A percentile compares a stretch with the other conserved stretches of the same genome.
Conservation (phyloP, 768 basidiomycete species). For the Termitomyces sp. region DNA sequence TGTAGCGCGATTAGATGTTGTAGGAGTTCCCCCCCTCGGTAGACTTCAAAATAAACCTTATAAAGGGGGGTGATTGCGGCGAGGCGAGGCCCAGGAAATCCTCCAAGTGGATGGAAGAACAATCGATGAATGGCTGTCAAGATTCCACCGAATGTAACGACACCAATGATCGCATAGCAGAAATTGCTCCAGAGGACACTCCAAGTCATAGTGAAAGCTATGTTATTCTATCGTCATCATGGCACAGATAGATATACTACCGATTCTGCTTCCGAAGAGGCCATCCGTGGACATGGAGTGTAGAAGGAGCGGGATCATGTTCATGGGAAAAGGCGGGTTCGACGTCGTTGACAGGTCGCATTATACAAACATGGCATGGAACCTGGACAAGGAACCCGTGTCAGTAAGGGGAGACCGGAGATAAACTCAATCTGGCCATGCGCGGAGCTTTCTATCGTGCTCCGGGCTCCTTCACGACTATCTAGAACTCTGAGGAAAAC, state of each 20-base stretch:
- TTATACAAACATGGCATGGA: slow-evolving; percentile 3
- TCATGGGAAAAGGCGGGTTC: slow-evolving; percentile 5
- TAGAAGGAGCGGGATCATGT: slow-evolving; percentile 4
- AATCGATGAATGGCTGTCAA: slow-evolving; percentile 18
- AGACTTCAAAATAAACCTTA: slow-evolving; percentile 28
- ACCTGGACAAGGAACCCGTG: slow-evolving; percentile 5
- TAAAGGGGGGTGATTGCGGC: slow-evolving; percentile 28
- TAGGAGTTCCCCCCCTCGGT: slow-evolving; percentile 27
- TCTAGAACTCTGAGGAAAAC: not conserved
- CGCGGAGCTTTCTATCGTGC: slow-evolving; percentile 1
- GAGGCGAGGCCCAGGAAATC: slow-evolving; percentile 29
- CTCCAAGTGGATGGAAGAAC: slow-evolving; percentile 27
- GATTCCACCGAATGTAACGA: slow-evolving; percentile 8
- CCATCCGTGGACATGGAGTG: slow-evolving; percentile 10
- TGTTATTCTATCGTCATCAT: not conserved
- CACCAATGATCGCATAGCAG: not conserved
- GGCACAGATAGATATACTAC: slow-evolving; percentile 4
- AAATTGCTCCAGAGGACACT: not conserved
- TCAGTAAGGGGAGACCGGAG: slow-evolving; percentile 5
- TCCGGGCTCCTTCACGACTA: not conserved
- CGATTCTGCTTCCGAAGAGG: not conserved
- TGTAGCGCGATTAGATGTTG: slow-evolving; percentile 27
- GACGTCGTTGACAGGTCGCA: slow-evolving; percentile 4
- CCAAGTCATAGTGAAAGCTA: not conserved
- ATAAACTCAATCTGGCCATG: slow-evolving; percentile 7